phyloP scores from a whole-genome alignment of 1,139 yeast genomes.

The Hansenula lynferdii region DNA sequence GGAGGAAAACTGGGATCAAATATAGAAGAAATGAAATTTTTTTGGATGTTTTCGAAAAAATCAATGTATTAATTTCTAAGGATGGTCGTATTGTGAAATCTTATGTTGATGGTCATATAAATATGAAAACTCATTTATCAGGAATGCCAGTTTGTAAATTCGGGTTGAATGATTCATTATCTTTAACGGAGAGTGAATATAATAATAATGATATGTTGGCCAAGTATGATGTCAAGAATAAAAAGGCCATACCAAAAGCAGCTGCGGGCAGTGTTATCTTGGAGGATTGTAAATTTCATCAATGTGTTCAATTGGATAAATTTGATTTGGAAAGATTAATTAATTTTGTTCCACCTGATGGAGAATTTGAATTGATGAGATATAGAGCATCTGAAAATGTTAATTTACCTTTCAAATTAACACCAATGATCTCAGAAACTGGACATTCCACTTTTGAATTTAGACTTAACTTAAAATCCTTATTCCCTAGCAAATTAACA shows the following conservation, averaged over 20 bases:
- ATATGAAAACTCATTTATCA: constrained; percentile 65
- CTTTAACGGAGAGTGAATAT: constrained; percentile 20
- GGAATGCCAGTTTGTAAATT: constrained; percentile 72
- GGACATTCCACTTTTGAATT: constrained; percentile 49
- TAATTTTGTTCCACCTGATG: constrained; percentile 86
- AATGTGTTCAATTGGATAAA: constrained; percentile 69
- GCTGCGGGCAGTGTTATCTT: constrained; percentile 50
- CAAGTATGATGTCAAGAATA: constrained; percentile 24
- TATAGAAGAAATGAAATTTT: constrained; percentile 80
- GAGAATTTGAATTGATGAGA: constrained; percentile 82
- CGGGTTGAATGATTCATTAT: constrained; percentile 46
- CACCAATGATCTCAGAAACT: constrained; percentile 54
- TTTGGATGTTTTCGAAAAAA: constrained; percentile 70
- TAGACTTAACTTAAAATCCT: constrained; percentile 56
- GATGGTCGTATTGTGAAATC: constrained; percentile 61
- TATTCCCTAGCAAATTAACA: constrained; percentile 53
- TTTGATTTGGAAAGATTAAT: constrained; percentile 66
- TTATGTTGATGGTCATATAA: constrained; percentile 73
- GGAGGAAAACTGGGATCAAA: constrained; percentile 72
- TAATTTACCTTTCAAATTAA: constrained; percentile 66
- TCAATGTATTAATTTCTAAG: constrained; percentile 61
- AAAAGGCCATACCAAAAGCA: constrained; percentile 32
- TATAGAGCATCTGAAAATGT: constrained; percentile 60
- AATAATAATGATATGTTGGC: constrained; percentile 14
- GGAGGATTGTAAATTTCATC: constrained; percentile 86